A percentile compares a stretch with the other conserved stretches of the same genome.
These are phyloP conservation scores for Ambrosiella cleistominuta DNA, from an alignment of 2,329 filamentous ascomycete species.

Conservation along the genomic window DNA sequence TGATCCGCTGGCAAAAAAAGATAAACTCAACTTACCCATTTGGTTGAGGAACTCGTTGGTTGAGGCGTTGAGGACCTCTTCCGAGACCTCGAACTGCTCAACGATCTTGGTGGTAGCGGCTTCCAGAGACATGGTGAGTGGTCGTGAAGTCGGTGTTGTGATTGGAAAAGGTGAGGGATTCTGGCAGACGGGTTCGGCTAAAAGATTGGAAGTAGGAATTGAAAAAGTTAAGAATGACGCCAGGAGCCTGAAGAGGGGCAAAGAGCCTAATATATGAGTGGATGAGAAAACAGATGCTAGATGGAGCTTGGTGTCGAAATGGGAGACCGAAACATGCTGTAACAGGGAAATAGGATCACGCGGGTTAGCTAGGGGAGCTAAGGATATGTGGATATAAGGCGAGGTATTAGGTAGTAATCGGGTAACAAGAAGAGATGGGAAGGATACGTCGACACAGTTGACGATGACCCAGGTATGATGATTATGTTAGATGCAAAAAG, in stretches of 20 bases:
- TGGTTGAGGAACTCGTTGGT: conserved; percentile 75
- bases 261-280: conserved; percentile 19
- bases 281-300: conserved; percentile 25
- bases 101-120: conserved; percentile 66
- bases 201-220: conserved; percentile 16
- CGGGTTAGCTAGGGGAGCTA: conserved; percentile 1
- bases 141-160: conserved; percentile 33
- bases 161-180: conserved; percentile 30
- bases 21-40: conserved; percentile 41
- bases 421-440: background rate
- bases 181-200: conserved; percentile 33
- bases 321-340: conserved; percentile 18
- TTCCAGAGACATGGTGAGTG: conserved; percentile 42
- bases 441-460: background rate
- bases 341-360: conserved; percentile 6
- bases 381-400: conserved; percentile 23
- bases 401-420: background rate
- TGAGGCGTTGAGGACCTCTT: conserved; percentile 59
- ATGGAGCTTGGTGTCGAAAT: conserved; percentile 14
- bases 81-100: conserved; percentile 67
- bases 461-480: background rate
- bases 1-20: background rate
- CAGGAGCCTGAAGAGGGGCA: conserved; percentile 12
- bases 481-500: background rate
- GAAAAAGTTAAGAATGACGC: conserved; percentile 14